These are phyloP conservation scores for Brassica cretica DNA, from an alignment of 345 rosid species.

Conservation along the genomic window DNA sequence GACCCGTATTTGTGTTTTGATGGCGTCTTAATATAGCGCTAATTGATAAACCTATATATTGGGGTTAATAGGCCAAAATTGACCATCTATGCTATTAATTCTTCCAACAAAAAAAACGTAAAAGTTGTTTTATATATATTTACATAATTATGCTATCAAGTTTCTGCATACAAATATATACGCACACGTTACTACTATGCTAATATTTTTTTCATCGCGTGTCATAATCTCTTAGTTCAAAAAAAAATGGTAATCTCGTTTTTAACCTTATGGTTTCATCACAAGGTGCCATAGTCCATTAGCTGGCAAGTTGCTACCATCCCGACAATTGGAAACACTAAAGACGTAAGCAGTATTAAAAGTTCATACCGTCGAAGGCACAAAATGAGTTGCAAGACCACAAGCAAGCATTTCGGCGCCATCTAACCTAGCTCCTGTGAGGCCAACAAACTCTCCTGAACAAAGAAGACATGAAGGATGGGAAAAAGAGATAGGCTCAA, in stretches of 20 bases:
- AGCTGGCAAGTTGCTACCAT: not conserved
- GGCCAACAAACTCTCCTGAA: conserved; percentile 78
- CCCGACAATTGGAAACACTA: not conserved
- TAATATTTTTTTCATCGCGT: not conserved
- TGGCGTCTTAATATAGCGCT: not conserved
- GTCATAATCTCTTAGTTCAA: not conserved
- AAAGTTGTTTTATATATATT: no score
- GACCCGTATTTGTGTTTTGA: not conserved
- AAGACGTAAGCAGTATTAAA: not conserved
- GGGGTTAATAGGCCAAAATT: not conserved
- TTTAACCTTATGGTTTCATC: no score
- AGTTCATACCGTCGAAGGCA: conserved; percentile 47
- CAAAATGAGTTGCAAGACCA: conserved; percentile 91
- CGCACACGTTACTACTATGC: not conserved
- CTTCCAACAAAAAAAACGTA: not conserved
- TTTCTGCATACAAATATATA: not conserved
- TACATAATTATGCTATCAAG: no score
- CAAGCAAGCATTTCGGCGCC: conserved; percentile 86
- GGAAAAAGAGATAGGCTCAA: not conserved
- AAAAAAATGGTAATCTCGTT: no score
- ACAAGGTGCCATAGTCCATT: not conserved
- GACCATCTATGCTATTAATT: no score
- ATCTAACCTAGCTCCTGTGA: conserved; percentile 73
- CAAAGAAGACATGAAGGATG: not conserved
- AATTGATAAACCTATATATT: no score